phyloP scores from a whole-genome alignment of 2,329 filamentous ascomycete genomes.

The Xylaria sp. region DNA sequence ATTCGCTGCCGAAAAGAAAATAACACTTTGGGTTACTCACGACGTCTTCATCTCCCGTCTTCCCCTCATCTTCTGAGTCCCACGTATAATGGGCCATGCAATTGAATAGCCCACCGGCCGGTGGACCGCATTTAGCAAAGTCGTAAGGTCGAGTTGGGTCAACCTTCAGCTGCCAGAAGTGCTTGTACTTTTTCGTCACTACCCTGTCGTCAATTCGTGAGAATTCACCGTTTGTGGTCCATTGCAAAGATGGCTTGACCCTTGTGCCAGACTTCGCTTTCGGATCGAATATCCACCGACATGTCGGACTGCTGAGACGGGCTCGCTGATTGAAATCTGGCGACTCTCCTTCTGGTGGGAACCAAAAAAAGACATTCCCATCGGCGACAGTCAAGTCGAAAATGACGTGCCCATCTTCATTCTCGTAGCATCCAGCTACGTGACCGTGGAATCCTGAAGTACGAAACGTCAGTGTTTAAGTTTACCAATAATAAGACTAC shows the following conservation, averaged over 20 bases:
- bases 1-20: not conserved
- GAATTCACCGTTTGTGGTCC: constrained; percentile 61
- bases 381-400: constrained; percentile 57
- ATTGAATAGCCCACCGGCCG: constrained; percentile 59
- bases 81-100: constrained; percentile 58
- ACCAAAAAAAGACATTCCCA: constrained; percentile 60
- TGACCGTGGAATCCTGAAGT: constrained; percentile 58
- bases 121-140: constrained; percentile 57
- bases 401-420: constrained; percentile 57
- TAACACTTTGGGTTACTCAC: constrained; percentile 15
- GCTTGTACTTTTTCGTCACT: constrained; percentile 56
- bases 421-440: constrained; percentile 61
- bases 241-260: constrained; percentile 52
- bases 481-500: not conserved
- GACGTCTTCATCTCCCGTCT: constrained; percentile 52
- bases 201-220: constrained; percentile 61
- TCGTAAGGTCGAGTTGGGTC: constrained; percentile 55
- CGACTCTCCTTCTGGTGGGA: constrained; percentile 52
- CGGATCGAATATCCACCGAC: constrained; percentile 56
- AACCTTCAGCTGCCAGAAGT: constrained; percentile 59
- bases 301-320: constrained; percentile 54
- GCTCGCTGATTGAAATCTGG: constrained; percentile 46
- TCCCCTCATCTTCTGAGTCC: constrained; percentile 42
- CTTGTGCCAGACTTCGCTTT: constrained; percentile 51
- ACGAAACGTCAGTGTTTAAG: not conserved